Percentiles rank a stretch among this genome's conserved stretches.
Evolutionary conservation across 371 early-diverging fungal species (phyloP).

Genomic region (Amoeboaphelidium occidentale): DNA sequence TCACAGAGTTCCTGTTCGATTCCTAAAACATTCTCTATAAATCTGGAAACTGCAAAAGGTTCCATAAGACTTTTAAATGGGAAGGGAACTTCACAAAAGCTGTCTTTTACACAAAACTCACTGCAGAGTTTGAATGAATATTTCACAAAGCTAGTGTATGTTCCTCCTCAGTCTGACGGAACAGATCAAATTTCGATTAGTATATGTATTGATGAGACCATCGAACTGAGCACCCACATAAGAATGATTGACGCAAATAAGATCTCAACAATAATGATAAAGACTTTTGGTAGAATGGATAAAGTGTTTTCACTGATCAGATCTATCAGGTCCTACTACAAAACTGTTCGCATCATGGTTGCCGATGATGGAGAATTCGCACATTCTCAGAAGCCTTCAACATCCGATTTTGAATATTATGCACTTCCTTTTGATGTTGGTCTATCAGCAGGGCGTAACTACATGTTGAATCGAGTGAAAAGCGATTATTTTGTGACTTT

Average conservation of each 20-base stretch:
- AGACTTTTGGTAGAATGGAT: slow-evolving; percentile 7
- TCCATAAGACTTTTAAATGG: too few relatives aligned
- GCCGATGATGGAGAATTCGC: slow-evolving; percentile 5
- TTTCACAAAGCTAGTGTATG: too few relatives aligned
- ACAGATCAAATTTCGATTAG: neutral
- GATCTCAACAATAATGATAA: slow-evolving; percentile 12
- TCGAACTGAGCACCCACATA: slow-evolving; percentile 6
- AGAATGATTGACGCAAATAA: too few relatives aligned
- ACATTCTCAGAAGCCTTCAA: neutral
- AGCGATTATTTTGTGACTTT: slow-evolving; percentile 10
- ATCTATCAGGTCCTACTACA: slow-evolving; percentile 3
- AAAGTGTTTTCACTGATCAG: slow-evolving; percentile 9
- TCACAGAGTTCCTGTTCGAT: too few relatives aligned
- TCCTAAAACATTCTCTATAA: too few relatives aligned
- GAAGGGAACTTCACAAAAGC: too few relatives aligned
- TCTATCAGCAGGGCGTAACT: slow-evolving; percentile 9
- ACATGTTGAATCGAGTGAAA: slow-evolving; percentile 6
- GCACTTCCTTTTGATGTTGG: slow-evolving; percentile 10
- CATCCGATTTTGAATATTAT: slow-evolving; percentile 7
- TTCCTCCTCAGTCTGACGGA: too few relatives aligned
- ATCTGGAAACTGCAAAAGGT: too few relatives aligned
- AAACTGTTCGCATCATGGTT: slow-evolving; percentile 8
- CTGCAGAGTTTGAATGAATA: too few relatives aligned
- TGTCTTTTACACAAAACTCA: too few relatives aligned
- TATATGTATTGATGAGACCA: slow-evolving; percentile 8